Conservation (phyloP, 1,139 yeast species). For the Pichia sp. region DNA sequence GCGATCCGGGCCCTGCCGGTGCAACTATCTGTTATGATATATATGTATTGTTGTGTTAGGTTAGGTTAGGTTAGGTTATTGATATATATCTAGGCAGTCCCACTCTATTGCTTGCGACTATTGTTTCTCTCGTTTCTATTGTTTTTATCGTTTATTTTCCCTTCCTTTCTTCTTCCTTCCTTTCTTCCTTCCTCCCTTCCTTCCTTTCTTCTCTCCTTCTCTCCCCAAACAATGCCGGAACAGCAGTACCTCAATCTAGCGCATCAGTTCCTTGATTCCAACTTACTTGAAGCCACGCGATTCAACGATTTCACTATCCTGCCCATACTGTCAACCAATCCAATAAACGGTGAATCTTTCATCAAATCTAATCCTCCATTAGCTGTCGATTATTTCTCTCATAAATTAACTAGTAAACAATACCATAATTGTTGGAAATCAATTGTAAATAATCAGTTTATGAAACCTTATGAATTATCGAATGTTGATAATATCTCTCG, state of each 20-base stretch:
- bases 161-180: too few relatives aligned
- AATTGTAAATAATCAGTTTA: slow-evolving; percentile 24
- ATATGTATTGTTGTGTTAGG: too few relatives aligned
- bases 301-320: slow-evolving; percentile 20
- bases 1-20: too few relatives aligned
- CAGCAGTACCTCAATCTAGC: slow-evolving; percentile 16
- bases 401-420: slow-evolving; percentile 23
- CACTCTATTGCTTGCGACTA: too few relatives aligned
- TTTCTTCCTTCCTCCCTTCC: too few relatives aligned
- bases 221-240: not conserved
- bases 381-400: slow-evolving; percentile 29
- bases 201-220: too few relatives aligned
- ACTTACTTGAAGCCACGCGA: slow-evolving; percentile 19
- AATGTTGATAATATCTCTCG: slow-evolving; percentile 23
- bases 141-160: too few relatives aligned
- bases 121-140: too few relatives aligned
- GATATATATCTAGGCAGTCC: too few relatives aligned
- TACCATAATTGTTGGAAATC: slow-evolving; percentile 28
- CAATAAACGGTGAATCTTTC: slow-evolving; percentile 9
- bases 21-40: too few relatives aligned
- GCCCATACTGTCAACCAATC: slow-evolving; percentile 21
- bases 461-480: slow-evolving; percentile 28
- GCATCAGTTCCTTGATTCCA: slow-evolving; percentile 28
- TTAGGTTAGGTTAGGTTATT: too few relatives aligned
- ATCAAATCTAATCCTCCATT: slow-evolving; percentile 17